Percentiles rank a stretch among this genome's conserved stretches.
phyloP scores from a whole-genome alignment of 345 rosid genomes.

The Hibiscus trionum region DNA sequence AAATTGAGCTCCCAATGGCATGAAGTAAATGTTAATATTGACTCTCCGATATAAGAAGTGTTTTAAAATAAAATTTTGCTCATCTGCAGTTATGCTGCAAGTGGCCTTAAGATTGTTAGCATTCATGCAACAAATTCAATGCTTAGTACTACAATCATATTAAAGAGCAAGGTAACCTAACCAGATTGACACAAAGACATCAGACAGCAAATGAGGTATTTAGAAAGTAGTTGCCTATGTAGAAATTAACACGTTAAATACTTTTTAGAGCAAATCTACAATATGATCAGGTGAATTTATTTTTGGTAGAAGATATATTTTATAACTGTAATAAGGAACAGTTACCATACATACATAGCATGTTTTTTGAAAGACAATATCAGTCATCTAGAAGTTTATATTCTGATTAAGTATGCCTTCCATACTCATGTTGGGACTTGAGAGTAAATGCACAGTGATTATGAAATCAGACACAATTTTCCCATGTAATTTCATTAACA shows the following conservation, averaged over 20 bases:
- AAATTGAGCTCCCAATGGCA: neutral
- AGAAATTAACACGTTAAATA: neutral
- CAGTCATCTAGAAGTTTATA: neutral
- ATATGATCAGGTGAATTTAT: neutral
- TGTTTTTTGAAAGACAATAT: neutral
- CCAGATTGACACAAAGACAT: slow-evolving; percentile 4
- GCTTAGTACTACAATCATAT: neutral
- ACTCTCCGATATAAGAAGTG: neutral
- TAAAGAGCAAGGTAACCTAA: neutral
- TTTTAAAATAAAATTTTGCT: neutral
- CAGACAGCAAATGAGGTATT: neutral
- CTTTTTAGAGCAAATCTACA: neutral
- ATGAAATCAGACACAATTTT: neutral
- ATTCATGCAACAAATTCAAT: neutral
- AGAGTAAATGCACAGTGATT: neutral
- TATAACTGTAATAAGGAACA: neutral
- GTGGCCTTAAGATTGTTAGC: neutral
- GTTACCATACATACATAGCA: neutral
- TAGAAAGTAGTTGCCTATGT: neutral
- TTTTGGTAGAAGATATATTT: neutral
- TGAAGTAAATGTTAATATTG: neutral
- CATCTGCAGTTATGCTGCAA: neutral
- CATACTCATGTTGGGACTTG: neutral
- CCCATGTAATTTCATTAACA: neutral
- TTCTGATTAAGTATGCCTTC: neutral